Evolutionary conservation across 331 rosid species (phyloP).

Genomic region (Phaseolus coccineus): DNA sequence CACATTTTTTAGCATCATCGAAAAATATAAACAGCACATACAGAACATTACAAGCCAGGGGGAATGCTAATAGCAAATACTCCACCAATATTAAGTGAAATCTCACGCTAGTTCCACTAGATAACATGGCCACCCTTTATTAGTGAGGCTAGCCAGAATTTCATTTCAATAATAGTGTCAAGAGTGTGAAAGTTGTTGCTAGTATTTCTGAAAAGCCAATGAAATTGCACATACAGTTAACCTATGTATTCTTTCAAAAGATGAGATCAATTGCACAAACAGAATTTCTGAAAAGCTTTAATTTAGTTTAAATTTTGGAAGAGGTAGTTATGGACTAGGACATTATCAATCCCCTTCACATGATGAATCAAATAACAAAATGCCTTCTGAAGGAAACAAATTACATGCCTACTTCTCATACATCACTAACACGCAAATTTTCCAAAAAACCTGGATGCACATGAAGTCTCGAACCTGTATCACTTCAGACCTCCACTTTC

Average conservation of each 20-base stretch:
- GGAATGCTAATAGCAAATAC: not conserved
- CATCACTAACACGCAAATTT: conserved; percentile 39
- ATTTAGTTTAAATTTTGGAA: not conserved
- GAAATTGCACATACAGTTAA: not conserved
- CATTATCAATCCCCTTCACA: conserved; percentile 29
- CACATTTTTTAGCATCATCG: not conserved
- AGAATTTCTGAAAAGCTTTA: not conserved
- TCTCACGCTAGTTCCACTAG: not conserved
- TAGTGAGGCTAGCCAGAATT: not conserved
- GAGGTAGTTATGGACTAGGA: not conserved
- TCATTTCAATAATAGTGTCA: not conserved
- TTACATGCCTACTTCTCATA: conserved; percentile 10
- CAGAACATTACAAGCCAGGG: not conserved
- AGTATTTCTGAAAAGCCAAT: not conserved
- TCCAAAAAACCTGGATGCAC: conserved; percentile 34
- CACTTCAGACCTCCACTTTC: not conserved
- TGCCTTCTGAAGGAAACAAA: conserved; percentile 23
- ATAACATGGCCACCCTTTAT: not conserved
- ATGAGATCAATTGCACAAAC: not conserved
- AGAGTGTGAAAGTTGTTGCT: not conserved
- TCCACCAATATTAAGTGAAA: not conserved
- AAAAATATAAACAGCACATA: not conserved
- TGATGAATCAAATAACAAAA: conserved; percentile 29
- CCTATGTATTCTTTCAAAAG: conserved; percentile 11
- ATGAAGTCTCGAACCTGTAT: conserved; percentile 11